Base-by-base conservation (phyloP, 345 rosid genomes). In the Cochlearia excelsa region DNA sequence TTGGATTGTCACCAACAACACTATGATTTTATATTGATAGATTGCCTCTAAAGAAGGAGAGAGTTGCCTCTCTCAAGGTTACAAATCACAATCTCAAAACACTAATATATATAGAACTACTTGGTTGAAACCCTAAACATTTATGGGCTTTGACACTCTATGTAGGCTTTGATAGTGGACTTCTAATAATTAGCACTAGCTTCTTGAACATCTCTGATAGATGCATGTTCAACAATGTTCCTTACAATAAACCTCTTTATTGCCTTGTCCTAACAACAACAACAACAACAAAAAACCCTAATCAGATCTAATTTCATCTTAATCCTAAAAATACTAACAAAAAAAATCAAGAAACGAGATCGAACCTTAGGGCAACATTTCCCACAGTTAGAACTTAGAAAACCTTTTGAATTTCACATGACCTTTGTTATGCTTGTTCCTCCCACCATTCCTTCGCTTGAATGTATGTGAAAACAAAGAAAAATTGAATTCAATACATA, bases 351-450 rank as follows among this genome's bases (percentile, higher is more conserved):
- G 5, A 27, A 2, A 41, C 10, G 35, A 50, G 27, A 51, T 37
- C 39, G 4, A 50, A 52, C 94, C 82, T 89, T 89, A 0, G 97
- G 95, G 71, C 97, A 90, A 74, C 95, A 87, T 47, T 90, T 90
- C 7, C 90, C 97, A 54, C 97, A 90, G 73, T 90, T 90, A 50
- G 97, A 87, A 79, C 97, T 16, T 16, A 16, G 23, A 16, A 16
- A 16, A 90, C 46, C 95, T 87, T 34, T 87, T 82, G 74, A 84
- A 84, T 61, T 90, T 90, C 39, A 82, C 86, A 35, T 90, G 95
- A 10, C 95, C 97, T 2, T 93, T 85, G 67, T 94, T 91, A 67
- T 90, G 95, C 82, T 90, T 90, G 88, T 87, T 90, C 53, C 97
- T 82, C 9, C 95, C 97, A 33, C 93, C 90, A n/a, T 90, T 90